These are phyloP conservation scores for Saccharomyces hybrid DNA, from an alignment of 1,139 yeast species.

Conservation along the genomic window DNA sequence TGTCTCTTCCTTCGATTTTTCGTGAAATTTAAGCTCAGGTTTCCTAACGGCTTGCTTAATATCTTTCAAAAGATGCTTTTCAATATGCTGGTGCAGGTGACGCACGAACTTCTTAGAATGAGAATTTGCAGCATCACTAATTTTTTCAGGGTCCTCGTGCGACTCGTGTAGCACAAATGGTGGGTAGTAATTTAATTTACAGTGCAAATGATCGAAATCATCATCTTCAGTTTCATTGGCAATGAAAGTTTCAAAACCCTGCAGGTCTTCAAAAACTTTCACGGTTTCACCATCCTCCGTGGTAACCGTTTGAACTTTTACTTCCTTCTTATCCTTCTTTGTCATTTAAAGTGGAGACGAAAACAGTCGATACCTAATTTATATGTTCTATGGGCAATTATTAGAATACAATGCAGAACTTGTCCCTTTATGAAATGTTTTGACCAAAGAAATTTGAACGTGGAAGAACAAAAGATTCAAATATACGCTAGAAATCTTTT, in stretches of 20 bases:
- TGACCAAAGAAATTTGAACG: not conserved
- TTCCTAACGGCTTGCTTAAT: slow-evolving; percentile 55
- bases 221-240: slow-evolving; percentile 72
- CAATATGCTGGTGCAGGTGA: slow-evolving; percentile 66
- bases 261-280: slow-evolving; percentile 51
- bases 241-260: slow-evolving; percentile 53
- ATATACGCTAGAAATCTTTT: not conserved
- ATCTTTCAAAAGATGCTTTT: slow-evolving; percentile 61
- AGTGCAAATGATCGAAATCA: slow-evolving; percentile 61
- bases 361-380: not conserved
- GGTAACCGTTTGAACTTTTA: slow-evolving; percentile 20
- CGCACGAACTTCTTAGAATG: slow-evolving; percentile 65
- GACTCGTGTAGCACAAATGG: slow-evolving; percentile 63
- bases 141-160: slow-evolving; percentile 62
- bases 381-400: not conserved
- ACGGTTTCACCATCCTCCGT: slow-evolving; percentile 28
- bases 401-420: not conserved
- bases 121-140: slow-evolving; percentile 65
- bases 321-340: slow-evolving; percentile 26
- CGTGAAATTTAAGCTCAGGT: slow-evolving; percentile 43
- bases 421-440: not conserved
- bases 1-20: slow-evolving; percentile 44
- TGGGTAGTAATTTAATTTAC: slow-evolving; percentile 59
- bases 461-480: not conserved
- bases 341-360: slow-evolving; percentile 13